phyloP scores from a whole-genome alignment of 73 alveolate genomes.

The Symbiodinium natans region DNA sequence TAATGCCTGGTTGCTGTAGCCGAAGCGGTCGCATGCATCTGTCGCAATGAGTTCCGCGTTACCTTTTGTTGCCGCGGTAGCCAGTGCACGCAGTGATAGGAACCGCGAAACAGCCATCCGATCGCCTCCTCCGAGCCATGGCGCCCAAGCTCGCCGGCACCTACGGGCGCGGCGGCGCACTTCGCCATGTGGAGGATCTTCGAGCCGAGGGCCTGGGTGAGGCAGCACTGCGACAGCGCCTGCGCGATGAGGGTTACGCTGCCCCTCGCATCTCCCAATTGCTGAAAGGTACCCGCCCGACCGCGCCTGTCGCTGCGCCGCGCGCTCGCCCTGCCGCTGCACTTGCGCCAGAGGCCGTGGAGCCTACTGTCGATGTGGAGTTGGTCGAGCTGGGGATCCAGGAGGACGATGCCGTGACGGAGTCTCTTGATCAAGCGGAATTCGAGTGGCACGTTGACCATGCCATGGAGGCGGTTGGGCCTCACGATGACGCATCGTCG shows the following conservation, averaged over 20 bases:
- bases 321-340: neutral
- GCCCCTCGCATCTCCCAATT: neutral
- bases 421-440: neutral
- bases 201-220: neutral
- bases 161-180: neutral
- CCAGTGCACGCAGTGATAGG: no score
- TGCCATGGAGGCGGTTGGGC: neutral
- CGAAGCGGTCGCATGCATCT: no score
- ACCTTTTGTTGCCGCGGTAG: no score
- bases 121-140: no score
- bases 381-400: neutral
- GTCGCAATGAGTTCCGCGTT: no score
- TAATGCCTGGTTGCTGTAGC: no score
- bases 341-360: no score
- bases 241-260: neutral
- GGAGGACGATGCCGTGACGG: neutral
- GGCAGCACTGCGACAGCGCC: neutral
- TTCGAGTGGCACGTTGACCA: neutral
- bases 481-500: neutral
- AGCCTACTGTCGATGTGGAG: neutral
- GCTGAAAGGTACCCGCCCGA: neutral
- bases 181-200: neutral
- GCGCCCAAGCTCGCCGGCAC: neutral
- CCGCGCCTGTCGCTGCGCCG: neutral
- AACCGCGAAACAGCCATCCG: no score